Percentiles rank a stretch among this genome's conserved stretches.
phyloP scores from a whole-genome alignment of 2,329 filamentous ascomycete genomes.

The Diplodia sapinea region DNA sequence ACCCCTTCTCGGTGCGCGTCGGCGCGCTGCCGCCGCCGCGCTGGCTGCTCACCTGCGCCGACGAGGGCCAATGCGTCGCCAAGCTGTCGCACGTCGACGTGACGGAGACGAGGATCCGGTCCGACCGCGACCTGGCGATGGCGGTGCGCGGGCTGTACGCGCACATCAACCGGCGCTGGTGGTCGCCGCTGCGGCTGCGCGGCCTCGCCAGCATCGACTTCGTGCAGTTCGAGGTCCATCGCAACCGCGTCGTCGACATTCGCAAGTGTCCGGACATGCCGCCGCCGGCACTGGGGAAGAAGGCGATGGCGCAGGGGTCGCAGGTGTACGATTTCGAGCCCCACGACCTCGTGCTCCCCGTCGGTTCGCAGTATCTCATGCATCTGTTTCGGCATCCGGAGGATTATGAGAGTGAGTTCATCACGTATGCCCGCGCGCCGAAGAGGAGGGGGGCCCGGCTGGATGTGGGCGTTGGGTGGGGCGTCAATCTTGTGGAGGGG shows the following conservation, averaged over 20 bases:
- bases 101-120: slow-evolving; percentile 40
- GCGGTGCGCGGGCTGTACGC: slow-evolving; percentile 45
- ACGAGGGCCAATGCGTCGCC: slow-evolving; percentile 45
- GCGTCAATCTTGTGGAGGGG: slow-evolving; percentile 48
- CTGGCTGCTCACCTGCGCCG: slow-evolving; percentile 49
- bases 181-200: slow-evolving; percentile 41
- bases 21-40: slow-evolving; percentile 37
- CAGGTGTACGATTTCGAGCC: slow-evolving; percentile 46
- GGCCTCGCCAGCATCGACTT: slow-evolving; percentile 48
- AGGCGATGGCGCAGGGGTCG: neutral
- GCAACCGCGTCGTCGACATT: slow-evolving; percentile 50
- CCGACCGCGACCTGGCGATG: slow-evolving; percentile 46
- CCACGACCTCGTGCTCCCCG: slow-evolving; percentile 47
- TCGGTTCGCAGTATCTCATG: slow-evolving; percentile 47
- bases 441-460: slow-evolving; percentile 42
- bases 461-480: slow-evolving; percentile 48
- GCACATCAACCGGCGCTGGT: slow-evolving; percentile 43
- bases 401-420: slow-evolving; percentile 48
- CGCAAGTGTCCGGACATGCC: slow-evolving; percentile 48
- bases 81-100: slow-evolving; percentile 49
- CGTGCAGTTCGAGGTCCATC: slow-evolving; percentile 49
- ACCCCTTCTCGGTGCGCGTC: slow-evolving; percentile 40
- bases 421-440: slow-evolving; percentile 47
- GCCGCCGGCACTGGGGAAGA: slow-evolving; percentile 27
- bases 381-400: slow-evolving; percentile 49